phyloP scores from a whole-genome alignment of 2,329 filamentous ascomycete species.

The Neonectria punicea region DNA sequence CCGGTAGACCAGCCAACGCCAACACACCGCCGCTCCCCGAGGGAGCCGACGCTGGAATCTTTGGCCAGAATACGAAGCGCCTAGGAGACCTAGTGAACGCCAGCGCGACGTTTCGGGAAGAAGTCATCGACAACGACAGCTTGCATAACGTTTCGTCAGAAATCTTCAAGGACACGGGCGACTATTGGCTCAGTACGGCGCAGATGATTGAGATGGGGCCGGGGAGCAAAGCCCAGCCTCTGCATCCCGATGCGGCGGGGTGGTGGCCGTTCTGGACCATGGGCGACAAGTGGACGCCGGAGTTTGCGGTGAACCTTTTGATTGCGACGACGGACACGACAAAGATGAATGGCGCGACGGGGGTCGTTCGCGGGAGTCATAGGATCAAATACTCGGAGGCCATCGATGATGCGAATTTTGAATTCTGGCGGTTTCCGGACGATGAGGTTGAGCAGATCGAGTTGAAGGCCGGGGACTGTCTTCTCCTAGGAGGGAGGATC shows the following conservation, averaged over 20 bases:
- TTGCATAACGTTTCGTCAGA: background rate
- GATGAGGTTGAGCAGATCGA: background rate
- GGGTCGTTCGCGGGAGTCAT: background rate
- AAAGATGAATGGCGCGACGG: background rate
- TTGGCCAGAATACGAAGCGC: background rate
- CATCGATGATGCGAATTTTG: background rate
- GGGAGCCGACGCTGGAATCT: no score
- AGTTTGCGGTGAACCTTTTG: background rate
- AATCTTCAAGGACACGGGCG: background rate
- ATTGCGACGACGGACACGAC: background rate
- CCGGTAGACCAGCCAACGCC: no score
- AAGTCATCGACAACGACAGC: background rate
- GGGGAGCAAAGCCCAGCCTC: background rate
- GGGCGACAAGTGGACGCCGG: background rate
- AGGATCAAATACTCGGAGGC: background rate
- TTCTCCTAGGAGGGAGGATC: background rate
- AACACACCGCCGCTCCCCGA: no score
- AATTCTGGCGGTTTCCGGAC: no score
- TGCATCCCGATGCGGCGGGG: background rate
- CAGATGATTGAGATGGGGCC: background rate
- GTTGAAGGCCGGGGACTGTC: background rate
- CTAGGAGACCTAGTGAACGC: background rate
- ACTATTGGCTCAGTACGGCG: background rate
- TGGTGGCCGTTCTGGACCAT: background rate
- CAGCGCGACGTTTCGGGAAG: background rate